phyloP scores from a whole-genome alignment of 2,329 filamentous ascomycete species.

The Raffaelea ambrosiae region DNA sequence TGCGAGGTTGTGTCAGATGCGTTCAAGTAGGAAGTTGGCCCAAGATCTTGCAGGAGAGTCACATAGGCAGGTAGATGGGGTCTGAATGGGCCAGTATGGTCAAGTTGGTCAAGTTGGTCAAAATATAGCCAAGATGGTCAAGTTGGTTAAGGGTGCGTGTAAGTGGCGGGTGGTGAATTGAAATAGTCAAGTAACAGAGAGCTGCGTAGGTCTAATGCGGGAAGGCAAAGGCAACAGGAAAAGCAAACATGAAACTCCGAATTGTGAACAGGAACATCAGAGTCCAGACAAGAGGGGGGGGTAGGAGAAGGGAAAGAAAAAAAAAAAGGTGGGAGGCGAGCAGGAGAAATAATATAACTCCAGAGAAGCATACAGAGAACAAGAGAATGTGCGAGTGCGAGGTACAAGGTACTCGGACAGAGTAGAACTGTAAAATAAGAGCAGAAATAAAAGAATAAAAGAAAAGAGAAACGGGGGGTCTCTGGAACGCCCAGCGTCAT shows the following conservation, averaged over 20 bases:
- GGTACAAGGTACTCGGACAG: conserved; percentile 2
- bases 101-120: no score
- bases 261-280: neutral
- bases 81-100: no score
- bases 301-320: neutral
- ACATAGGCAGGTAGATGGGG: no score
- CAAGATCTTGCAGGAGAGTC: no score
- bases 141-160: neutral
- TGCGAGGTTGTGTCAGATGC: no score
- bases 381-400: neutral
- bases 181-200: neutral
- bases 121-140: no score
- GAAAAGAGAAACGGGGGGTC: conserved; percentile 4
- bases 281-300: neutral
- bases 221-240: neutral
- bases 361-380: neutral
- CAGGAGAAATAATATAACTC: neutral
- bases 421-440: neutral
- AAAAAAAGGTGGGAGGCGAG: neutral
- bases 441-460: neutral
- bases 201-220: neutral
- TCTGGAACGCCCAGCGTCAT: neutral
- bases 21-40: no score
- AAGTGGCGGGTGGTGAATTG: neutral
- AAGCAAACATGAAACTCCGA: no score